These are phyloP conservation scores for Chimonanthus salicifolius DNA, from an alignment of 164 flowering plant genomes.

Conservation along the genomic window DNA sequence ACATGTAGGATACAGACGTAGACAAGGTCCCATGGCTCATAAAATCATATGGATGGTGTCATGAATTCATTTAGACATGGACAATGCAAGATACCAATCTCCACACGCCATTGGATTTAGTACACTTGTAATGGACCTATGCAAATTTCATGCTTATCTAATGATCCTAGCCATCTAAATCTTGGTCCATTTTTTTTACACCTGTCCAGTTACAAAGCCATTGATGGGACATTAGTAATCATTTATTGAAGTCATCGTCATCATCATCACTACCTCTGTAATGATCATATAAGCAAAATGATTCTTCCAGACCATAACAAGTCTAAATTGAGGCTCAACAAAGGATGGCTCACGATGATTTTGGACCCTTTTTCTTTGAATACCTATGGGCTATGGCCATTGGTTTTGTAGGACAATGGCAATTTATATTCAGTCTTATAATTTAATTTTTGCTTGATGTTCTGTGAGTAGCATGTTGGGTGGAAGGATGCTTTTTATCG, in stretches of 20 bases:
- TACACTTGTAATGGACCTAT: not conserved
- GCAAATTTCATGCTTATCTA: not conserved
- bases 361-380: not conserved
- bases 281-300: not conserved
- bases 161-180: not conserved
- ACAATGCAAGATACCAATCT: not conserved
- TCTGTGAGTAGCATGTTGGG: not conserved
- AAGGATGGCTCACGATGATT: not conserved
- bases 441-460: not conserved
- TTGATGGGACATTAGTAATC: not conserved
- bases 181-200: not conserved
- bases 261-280: not conserved
- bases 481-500: too few relatives aligned
- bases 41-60: too few relatives aligned
- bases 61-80: not conserved
- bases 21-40: too few relatives aligned
- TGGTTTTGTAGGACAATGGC: not conserved
- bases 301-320: not conserved
- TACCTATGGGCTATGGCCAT: not conserved
- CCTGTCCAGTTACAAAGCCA: not conserved
- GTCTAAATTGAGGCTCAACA: not conserved
- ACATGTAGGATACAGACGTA: too few relatives aligned
- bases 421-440: not conserved
- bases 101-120: not conserved
- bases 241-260: too few relatives aligned